These are phyloP conservation scores for Aspergillus ochraceus DNA, from an alignment of 2,329 filamentous ascomycete species.

Conservation along the genomic window DNA sequence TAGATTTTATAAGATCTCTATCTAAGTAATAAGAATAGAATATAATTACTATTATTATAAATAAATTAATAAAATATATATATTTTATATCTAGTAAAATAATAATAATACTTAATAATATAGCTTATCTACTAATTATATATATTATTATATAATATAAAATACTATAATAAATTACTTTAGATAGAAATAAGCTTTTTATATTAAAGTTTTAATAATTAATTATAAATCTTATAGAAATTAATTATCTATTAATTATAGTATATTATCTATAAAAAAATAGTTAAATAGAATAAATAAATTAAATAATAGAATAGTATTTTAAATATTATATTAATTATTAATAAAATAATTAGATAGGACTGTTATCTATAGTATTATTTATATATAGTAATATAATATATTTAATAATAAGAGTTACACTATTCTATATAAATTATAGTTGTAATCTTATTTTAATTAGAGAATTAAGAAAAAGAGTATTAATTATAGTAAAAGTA, in stretches of 20 bases:
- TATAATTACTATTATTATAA: not conserved
- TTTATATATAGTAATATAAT: no score
- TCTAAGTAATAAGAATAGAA: no score
- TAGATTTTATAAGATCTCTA: no score
- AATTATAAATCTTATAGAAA: not conserved
- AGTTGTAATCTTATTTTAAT: not conserved
- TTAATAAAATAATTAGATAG: no score
- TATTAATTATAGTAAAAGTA: not conserved
- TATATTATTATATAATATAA: not conserved
- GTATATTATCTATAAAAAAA: no score
- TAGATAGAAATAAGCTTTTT: conserved; percentile 6
- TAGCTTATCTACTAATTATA: not conserved
- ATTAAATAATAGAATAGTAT: no score
- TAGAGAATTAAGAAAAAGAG: not conserved
- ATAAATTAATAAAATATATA: no score
- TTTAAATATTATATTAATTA: no score
- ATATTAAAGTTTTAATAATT: conserved; percentile 4
- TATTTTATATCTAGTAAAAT: not conserved
- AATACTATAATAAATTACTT: conserved; percentile 1
- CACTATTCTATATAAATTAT: not conserved
- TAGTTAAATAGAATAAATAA: no score
- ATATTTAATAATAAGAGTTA: not conserved
- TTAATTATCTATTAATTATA: not conserved
- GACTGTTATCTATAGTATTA: no score
- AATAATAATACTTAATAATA: not conserved